These are phyloP conservation scores for Leptodermis oblonga DNA, from an alignment of 257 asterid genomes.

Conservation along the genomic window DNA sequence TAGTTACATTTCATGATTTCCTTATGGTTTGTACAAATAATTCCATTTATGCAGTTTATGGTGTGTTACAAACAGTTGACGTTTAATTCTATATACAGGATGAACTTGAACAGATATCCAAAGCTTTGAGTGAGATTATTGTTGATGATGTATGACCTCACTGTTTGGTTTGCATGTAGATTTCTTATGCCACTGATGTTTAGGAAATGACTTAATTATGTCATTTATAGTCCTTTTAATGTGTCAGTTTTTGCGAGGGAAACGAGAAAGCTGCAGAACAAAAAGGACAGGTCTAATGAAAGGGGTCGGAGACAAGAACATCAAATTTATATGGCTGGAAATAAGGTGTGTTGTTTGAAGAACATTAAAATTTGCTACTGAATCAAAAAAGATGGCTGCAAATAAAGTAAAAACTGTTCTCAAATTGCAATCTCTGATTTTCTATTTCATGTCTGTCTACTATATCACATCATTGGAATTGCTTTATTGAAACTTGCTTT, in stretches of 20 bases:
- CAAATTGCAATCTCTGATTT: not conserved
- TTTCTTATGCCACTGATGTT: not conserved
- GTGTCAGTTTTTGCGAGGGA: not conserved
- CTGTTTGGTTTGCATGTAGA: too few relatives aligned
- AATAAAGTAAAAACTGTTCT: not conserved
- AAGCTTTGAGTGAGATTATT: constrained; percentile 54
- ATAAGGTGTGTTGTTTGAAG: too few relatives aligned
- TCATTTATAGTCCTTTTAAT: not conserved
- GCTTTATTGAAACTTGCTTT: not conserved
- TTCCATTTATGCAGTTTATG: not conserved
- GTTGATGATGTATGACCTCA: constrained; percentile 50
- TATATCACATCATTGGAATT: not conserved
- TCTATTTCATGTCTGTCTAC: not conserved
- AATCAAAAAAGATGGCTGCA: too few relatives aligned
- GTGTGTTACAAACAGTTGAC: not conserved
- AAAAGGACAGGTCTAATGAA: not conserved
- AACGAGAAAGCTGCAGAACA: not conserved
- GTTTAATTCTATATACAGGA: constrained; percentile 38
- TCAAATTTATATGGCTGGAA: not conserved
- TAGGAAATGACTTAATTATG: not conserved
- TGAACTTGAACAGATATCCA: constrained; percentile 55
- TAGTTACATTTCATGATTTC: not conserved
- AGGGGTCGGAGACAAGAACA: constrained; percentile 5
- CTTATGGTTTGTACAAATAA: not conserved
- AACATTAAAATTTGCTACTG: too few relatives aligned